A percentile compares a stretch with the other conserved stretches of the same genome.
phyloP scores from a whole-genome alignment of 371 early-diverging fungal species.

The Cokeromyces recurvatus region DNA sequence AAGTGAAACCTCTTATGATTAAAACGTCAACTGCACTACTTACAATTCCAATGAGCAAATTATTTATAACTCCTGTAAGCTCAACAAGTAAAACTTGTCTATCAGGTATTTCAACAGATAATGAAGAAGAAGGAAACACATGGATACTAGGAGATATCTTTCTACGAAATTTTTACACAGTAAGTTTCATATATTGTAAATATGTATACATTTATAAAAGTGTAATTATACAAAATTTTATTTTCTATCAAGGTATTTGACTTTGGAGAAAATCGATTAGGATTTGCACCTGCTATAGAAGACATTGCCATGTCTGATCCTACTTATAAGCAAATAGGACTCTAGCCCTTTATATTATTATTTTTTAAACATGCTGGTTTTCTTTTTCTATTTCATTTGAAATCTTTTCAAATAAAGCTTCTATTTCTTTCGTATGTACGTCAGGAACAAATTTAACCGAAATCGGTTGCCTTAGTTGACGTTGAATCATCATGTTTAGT shows the following conservation, averaged over 20 bases:
- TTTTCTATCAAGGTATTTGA: slow-evolving; percentile 47
- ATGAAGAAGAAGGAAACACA: slow-evolving; percentile 16
- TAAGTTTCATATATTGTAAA: slow-evolving; percentile 21
- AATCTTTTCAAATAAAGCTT: slow-evolving; percentile 25
- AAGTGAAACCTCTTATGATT: slow-evolving; percentile 44
- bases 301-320: slow-evolving; percentile 11
- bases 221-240: neutral
- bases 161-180: slow-evolving; percentile 70
- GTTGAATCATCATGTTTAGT: slow-evolving; percentile 18
- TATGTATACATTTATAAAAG: neutral
- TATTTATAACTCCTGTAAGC: slow-evolving; percentile 50
- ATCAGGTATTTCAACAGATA: slow-evolving; percentile 53
- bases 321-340: slow-evolving; percentile 5
- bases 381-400: slow-evolving; percentile 21
- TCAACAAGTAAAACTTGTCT: slow-evolving; percentile 49
- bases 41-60: slow-evolving; percentile 47
- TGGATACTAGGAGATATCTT: slow-evolving; percentile 85
- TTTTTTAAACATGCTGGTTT: neutral
- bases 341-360: neutral
- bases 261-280: slow-evolving; percentile 63
- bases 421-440: slow-evolving; percentile 22
- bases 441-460: slow-evolving; percentile 38
- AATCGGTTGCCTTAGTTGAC: slow-evolving; percentile 19
- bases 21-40: slow-evolving; percentile 45
- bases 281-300: slow-evolving; percentile 50